Base-by-base conservation (phyloP, 495 filamentous ascomycete genomes). In the Aspergillus coremiiformis region DNA sequence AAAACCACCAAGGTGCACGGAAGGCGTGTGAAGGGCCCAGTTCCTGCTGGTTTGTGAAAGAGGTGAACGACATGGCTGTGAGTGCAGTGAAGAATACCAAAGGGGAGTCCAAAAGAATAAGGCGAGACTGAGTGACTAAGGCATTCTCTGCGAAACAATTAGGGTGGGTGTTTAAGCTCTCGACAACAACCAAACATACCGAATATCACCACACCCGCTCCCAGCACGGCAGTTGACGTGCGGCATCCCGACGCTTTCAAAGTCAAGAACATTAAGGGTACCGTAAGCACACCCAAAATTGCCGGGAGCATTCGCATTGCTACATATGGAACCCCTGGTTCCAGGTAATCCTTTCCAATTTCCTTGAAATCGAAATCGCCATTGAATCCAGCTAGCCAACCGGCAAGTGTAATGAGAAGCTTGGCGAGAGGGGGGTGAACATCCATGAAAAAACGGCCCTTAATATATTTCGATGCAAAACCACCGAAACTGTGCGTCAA, bases 361-460 rank as follows among this genome's bases (percentile, higher is more conserved):
- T 98, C 94, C 75, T 98, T 98, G 77, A 98, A 98, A 66, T 98
- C 93, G 54, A 98, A 98, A 41, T 87, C 78, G 44, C 93, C 93
- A 67, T 96, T 80, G 63, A 96, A 98, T 20, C 94, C 93, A 56
- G 91, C 93, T 44, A 96, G 70, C 85, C 86, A 98, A 45, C 93
- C 93, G 55, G 92, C 90, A 37, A 98, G 82, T 37, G 93, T 95
- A 54, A 98, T 86, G 57, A 98, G 82, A 53, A 98, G 74, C 72
- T 98, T 98, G 44, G 93, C 93, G 8, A 98, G 79, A n/a, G 93
- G 93, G 14, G 93, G 93, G 61, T 98, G 93, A 4, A 98, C 93
- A 63, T 98, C 93, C 93, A 98, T 98, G 68, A 98, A 98, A 76
- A 98, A 98, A 57, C 75, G 81, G 56, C 93, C 93, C 70, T 97